These are phyloP conservation scores for Chaetoceros tenuissimus DNA, from an alignment of 108 stramenopile species.

Conservation along the genomic window DNA sequence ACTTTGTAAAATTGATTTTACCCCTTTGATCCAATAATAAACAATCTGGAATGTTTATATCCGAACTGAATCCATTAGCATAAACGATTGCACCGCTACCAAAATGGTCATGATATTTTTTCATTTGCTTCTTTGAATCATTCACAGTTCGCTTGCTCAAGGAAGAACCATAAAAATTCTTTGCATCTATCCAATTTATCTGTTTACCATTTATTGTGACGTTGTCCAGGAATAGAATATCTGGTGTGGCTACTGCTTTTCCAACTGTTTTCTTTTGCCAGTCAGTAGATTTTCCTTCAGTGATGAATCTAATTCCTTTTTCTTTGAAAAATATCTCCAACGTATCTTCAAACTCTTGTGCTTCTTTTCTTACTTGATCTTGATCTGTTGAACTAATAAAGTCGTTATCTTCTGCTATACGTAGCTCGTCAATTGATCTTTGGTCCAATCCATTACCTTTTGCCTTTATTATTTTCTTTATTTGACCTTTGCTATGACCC, in stretches of 20 bases:
- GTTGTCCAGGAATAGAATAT: constrained; percentile 11
- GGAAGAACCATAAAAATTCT: constrained; percentile 12
- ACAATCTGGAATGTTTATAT: too few relatives aligned
- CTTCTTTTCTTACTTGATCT: constrained; percentile 9
- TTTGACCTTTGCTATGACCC: too few relatives aligned
- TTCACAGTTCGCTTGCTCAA: background rate
- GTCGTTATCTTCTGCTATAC: too few relatives aligned
- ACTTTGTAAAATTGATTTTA: too few relatives aligned
- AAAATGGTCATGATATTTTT: constrained; percentile 6
- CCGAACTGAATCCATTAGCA: constrained; percentile 11
- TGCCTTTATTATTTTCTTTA: too few relatives aligned
- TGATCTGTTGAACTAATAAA: too few relatives aligned
- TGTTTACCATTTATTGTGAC: background rate
- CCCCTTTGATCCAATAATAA: too few relatives aligned
- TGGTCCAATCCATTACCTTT: too few relatives aligned
- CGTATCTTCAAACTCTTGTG: constrained; percentile 3
- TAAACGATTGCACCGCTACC: constrained; percentile 13
- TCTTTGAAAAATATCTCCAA: constrained; percentile 1
- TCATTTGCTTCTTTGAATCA: constrained; percentile 11
- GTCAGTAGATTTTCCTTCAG: too few relatives aligned
- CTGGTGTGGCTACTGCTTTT: constrained; percentile 8
- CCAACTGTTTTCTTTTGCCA: constrained; percentile 8
- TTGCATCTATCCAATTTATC: constrained; percentile 9
- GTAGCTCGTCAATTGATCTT: too few relatives aligned
- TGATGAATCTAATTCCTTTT: background rate